Conservation (phyloP, 1,284 basidiomycete species). For the Limonomyces culmigenus region DNA sequence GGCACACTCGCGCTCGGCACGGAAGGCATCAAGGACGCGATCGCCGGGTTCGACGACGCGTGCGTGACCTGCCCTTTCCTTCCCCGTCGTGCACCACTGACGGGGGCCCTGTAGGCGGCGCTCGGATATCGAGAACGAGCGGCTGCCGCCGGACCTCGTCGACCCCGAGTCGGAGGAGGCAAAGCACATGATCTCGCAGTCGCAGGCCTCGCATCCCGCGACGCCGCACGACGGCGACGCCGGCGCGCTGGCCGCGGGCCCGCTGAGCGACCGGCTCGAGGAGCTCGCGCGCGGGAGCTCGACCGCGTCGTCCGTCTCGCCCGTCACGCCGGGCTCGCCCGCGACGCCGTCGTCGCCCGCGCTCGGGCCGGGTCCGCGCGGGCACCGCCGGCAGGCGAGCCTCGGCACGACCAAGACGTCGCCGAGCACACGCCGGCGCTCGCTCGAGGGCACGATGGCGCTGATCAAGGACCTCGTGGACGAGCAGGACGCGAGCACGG, state of each 20-base stretch:
- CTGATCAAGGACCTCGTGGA: conserved; percentile 86
- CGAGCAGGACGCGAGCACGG: conserved; percentile 6
- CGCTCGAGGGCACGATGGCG: conserved; percentile 90
- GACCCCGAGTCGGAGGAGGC: conserved; percentile 72
- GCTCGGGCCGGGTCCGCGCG: conserved; percentile 35
- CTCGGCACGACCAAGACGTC: conserved; percentile 94
- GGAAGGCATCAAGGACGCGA: conserved; percentile 93
- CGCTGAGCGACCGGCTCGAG: conserved; percentile 32
- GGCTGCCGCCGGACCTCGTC: conserved; percentile 86
- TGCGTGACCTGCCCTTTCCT: too few species aligned
- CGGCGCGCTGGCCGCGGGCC: conserved; percentile 26
- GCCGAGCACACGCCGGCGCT: conserved; percentile 83
- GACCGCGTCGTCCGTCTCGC: too few species aligned
- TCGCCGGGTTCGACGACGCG: conserved; percentile 92
- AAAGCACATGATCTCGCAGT: conserved; percentile 37
- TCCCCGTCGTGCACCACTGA: too few species aligned
- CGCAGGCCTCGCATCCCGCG: too few species aligned
- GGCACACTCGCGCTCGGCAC: conserved; percentile 80
- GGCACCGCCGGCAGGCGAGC: conserved; percentile 78
- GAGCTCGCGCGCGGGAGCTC: conserved; percentile 16
- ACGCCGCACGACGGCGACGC: conserved; percentile 13
- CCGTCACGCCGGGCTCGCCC: conserved; percentile 18
- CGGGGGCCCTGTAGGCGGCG: conserved; percentile 60
- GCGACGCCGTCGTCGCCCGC: conserved; percentile 17
- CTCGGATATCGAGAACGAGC: conserved; percentile 98